Evolutionary conservation across 169 alveolate genomes (phyloP).

Genomic region (Amoebophrya sp.): DNA sequence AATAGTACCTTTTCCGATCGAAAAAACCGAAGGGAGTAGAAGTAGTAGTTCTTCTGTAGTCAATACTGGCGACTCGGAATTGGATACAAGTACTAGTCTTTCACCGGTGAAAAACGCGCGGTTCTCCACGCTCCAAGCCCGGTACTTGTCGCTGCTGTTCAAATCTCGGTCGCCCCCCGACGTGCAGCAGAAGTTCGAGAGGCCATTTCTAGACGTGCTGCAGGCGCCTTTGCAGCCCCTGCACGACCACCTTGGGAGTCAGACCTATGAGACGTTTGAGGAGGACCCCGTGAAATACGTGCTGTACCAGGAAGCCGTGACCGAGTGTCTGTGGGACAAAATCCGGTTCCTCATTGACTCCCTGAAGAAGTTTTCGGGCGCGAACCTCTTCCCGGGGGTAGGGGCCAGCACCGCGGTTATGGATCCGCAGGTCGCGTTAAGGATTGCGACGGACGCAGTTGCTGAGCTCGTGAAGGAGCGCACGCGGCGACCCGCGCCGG

Average conservation of each 20-base stretch:
- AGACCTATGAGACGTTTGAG: slow-evolving; percentile 68
- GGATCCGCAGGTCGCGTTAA: no score
- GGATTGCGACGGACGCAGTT: no score
- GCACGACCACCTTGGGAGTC: slow-evolving; percentile 60
- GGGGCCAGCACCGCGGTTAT: not conserved
- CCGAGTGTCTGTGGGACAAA: slow-evolving; percentile 26
- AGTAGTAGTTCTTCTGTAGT: not conserved
- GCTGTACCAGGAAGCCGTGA: slow-evolving; percentile 61
- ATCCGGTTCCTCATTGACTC: no score
- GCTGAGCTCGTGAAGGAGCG: no score
- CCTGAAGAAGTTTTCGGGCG: no score
- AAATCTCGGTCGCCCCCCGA: slow-evolving; percentile 31
- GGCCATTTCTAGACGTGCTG: slow-evolving; percentile 34
- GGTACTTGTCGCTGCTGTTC: not conserved
- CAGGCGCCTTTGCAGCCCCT: slow-evolving; percentile 52
- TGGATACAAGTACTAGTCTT: not conserved
- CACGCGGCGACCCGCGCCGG: no score
- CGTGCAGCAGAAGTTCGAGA: slow-evolving; percentile 23
- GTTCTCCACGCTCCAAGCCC: no score
- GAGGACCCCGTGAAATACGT: slow-evolving; percentile 64
- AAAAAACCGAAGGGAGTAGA: not conserved
- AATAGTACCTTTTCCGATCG: not conserved
- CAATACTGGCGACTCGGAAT: not conserved
- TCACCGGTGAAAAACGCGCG: no score
- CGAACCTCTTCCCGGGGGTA: not conserved